Evolutionary conservation across 768 basidiomycete species (phyloP).

Genomic region (Amanita pallidorosea): DNA sequence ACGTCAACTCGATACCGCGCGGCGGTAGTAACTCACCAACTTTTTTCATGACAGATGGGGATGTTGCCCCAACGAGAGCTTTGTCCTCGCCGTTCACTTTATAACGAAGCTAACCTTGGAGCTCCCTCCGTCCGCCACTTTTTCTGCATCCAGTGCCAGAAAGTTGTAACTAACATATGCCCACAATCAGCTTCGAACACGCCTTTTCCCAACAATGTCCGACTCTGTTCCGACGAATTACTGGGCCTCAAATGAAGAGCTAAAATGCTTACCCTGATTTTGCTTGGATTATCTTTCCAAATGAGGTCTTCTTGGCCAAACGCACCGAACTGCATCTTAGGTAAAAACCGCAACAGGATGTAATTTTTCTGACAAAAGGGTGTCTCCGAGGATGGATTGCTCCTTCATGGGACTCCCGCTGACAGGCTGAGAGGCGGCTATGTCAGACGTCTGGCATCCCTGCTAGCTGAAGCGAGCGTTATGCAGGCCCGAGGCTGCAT

Average conservation of each 20-base stretch:
- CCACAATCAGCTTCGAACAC: slow-evolving; percentile 7
- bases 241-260: slow-evolving; percentile 7
- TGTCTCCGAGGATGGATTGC: slow-evolving; percentile 10
- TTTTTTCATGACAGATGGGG: slow-evolving; percentile 9
- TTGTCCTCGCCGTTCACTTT: slow-evolving; percentile 7
- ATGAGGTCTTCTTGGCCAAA: not conserved
- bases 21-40: slow-evolving; percentile 5
- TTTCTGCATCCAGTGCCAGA: slow-evolving; percentile 2
- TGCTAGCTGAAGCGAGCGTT: too few relatives aligned
- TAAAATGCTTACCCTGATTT: slow-evolving; percentile 2
- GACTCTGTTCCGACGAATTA: slow-evolving; percentile 6
- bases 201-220: slow-evolving; percentile 4
- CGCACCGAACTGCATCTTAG: slow-evolving; percentile 3
- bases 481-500: too few relatives aligned
- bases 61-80: slow-evolving; percentile 10
- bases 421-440: too few relatives aligned
- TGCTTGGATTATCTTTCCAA: slow-evolving; percentile 9
- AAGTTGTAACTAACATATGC: not conserved
- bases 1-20: slow-evolving; percentile 8
- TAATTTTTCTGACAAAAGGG: slow-evolving; percentile 8
- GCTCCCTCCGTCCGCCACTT: slow-evolving; percentile 6
- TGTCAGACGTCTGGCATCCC: too few relatives aligned
- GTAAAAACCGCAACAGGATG: slow-evolving; percentile 9
- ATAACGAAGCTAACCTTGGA: slow-evolving; percentile 10
- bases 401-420: too few relatives aligned